phyloP scores from a whole-genome alignment of 352 stramenopile genomes.

The Thalassiosira tumida region DNA sequence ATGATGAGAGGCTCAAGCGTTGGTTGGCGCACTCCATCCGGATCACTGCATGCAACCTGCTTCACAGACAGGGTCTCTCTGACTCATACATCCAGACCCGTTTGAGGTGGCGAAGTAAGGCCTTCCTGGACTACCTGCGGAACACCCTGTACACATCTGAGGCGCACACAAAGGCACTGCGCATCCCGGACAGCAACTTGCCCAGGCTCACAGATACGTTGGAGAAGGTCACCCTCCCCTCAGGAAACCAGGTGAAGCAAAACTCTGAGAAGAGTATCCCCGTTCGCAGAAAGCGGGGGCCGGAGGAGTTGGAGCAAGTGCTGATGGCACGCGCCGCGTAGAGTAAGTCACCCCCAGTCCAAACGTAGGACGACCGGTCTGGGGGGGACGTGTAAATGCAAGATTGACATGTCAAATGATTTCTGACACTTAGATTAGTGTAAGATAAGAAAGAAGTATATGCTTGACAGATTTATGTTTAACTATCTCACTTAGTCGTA shows the following conservation, averaged over 20 bases:
- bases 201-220: neutral
- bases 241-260: neutral
- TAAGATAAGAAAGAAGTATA: too few species aligned
- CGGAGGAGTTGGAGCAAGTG: neutral
- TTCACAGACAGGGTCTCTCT: neutral
- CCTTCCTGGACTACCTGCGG: neutral
- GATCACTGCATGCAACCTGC: neutral
- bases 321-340: neutral
- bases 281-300: neutral
- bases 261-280: neutral
- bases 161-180: neutral
- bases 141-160: neutral
- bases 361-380: too few species aligned
- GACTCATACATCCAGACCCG: constrained; percentile 2
- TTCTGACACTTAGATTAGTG: too few species aligned
- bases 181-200: neutral
- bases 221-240: neutral
- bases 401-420: too few species aligned
- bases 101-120: neutral
- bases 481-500: neutral
- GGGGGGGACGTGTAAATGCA: too few species aligned
- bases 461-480: too few species aligned
- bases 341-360: too few species aligned
- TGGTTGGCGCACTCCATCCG: neutral
- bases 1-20: neutral